These are phyloP conservation scores for Phytophthora pinifolia DNA, from an alignment of 352 stramenopile genomes.

Conservation along the genomic window DNA sequence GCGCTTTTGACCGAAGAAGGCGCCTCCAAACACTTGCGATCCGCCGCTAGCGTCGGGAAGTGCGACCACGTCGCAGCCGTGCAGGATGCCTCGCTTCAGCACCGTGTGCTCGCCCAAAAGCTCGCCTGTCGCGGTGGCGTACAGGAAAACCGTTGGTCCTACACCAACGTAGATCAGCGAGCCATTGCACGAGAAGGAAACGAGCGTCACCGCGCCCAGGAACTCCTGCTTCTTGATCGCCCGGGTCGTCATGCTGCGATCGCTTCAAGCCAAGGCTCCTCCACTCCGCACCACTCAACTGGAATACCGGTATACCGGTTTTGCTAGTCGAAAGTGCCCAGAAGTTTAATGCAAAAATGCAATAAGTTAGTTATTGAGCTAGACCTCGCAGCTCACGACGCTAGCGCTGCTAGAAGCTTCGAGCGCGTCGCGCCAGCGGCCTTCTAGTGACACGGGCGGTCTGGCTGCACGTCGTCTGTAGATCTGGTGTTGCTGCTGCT, in stretches of 20 bases:
- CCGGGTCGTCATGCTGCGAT: conserved; percentile 9
- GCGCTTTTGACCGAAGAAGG: conserved; percentile 85
- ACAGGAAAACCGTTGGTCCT: conserved; percentile 65
- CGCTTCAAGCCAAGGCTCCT: neutral
- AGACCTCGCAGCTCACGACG: conserved; percentile 3
- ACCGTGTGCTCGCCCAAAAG: conserved; percentile 48
- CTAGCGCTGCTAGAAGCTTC: conserved; percentile 6
- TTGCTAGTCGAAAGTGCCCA: conserved; percentile 8
- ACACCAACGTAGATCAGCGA: conserved; percentile 76
- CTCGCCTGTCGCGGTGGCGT: conserved; percentile 47
- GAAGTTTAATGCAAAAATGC: too few relatives aligned
- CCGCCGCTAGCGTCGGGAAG: conserved; percentile 2
- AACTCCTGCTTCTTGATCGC: conserved; percentile 64
- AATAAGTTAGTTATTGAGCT: conserved; percentile 3
- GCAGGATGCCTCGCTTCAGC: conserved; percentile 67
- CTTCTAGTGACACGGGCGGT: conserved; percentile 7
- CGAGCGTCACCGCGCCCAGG: conserved; percentile 80
- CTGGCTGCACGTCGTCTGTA: conserved; percentile 7
- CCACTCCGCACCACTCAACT: conserved; percentile 1
- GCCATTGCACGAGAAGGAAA: conserved; percentile 71
- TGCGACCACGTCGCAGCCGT: conserved; percentile 60
- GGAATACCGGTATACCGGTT: conserved; percentile 15
- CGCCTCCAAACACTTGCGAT: conserved; percentile 28
- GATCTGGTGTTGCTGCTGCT: conserved; percentile 12
- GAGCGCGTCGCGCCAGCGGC: conserved; percentile 13